Conservation (phyloP, 495 filamentous ascomycete species). For the Daldinia decipiens region DNA sequence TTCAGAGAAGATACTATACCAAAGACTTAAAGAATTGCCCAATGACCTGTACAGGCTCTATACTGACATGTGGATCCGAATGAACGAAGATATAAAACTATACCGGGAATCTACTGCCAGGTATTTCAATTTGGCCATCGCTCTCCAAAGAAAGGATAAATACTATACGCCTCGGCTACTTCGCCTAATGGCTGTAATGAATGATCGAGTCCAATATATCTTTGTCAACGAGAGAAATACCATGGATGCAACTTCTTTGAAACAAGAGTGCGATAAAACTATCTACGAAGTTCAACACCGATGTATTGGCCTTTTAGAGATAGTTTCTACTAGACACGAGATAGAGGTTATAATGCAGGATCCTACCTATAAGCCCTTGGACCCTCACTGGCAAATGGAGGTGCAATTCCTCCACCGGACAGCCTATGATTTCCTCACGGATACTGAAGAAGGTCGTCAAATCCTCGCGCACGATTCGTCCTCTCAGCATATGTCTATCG, state of each 20-base stretch:
- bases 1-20: background rate
- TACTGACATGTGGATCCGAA: background rate
- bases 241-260: background rate
- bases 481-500: background rate
- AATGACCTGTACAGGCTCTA: background rate
- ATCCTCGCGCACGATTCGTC: background rate
- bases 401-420: background rate
- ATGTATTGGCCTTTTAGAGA: background rate
- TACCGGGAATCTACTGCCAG: background rate
- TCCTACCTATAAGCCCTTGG: background rate
- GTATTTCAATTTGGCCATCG: background rate
- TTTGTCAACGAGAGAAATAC: background rate
- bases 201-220: background rate
- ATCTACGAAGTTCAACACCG: background rate
- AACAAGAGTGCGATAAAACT: background rate
- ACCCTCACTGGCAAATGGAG: background rate
- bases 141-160: no score
- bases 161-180: no score
- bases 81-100: background rate
- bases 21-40: background rate
- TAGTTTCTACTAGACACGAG: no score
- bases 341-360: no score
- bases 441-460: background rate
- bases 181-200: background rate
- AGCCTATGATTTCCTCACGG: background rate